Base-by-base conservation (phyloP, 2,329 filamentous ascomycete species). In the Metarhizium humberi region DNA sequence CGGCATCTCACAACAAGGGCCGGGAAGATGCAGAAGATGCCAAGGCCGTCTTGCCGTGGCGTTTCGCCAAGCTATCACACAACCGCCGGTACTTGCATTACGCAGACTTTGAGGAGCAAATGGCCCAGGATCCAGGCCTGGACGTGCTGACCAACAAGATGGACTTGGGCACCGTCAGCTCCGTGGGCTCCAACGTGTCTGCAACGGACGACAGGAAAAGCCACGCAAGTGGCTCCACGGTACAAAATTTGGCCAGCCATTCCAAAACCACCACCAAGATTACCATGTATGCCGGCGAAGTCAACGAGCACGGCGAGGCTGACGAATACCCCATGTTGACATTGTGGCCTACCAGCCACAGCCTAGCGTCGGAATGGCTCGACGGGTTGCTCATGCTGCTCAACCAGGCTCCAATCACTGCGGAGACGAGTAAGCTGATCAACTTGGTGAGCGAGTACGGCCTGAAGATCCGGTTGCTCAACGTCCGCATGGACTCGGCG, bases 351-450 rank as follows among this genome's bases (percentile, higher is more conserved):
- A 76, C 84, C 57, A 88, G 84, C 56, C 87, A 94, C 67, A 89
- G 84, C 60, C 75, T 94, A 50, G 94, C 94, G 10, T 95, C 91
- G 0, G 94, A 99, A 72, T 99, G 94, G 94, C 79, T 99, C 5
- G 94, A 99, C 68, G 94, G 94, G 1, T 74, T 99, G 60, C 78
- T 97, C 55, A 95, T 99, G 91, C 78, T 99, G 54, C 79, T 99
- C 29, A 91, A 95, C 66, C 94, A 99, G 71, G 84, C 92, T 57
- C 94, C 94, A 20, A 96, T 99, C 67, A 99, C 94, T n/a, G 84
- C 91, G 3, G 92, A 97, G 73, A 97, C 94, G 40, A 92, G 87
- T 67, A 95, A 94, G 70, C 75, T 97, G 58, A 86, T 96, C 54
- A 84, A 86, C 55, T 75, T 96, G 63, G 88, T 97, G 57, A 85